Conservation (phyloP, 345 rosid species). For the Litchi chinensis region DNA sequence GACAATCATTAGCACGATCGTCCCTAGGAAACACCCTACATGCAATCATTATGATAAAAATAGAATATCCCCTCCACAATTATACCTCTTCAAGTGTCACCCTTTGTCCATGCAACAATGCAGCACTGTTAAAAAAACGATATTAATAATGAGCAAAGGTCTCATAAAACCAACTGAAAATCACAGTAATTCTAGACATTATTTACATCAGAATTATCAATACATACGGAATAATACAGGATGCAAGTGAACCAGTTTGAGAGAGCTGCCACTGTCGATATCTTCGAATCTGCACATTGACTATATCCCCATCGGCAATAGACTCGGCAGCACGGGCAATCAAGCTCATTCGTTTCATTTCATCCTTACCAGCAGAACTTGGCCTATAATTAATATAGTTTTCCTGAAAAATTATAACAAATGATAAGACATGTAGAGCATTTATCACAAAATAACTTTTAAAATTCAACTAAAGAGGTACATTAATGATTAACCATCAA, state of each 20-base stretch:
- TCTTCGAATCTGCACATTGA: slow-evolving; percentile 94
- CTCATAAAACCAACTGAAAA: slow-evolving; percentile 10
- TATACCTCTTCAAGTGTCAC: slow-evolving; percentile 82
- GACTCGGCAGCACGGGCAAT: slow-evolving; percentile 95
- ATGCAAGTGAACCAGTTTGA: slow-evolving; percentile 70
- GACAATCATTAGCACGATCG: background rate
- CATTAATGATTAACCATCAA: background rate
- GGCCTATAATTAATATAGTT: slow-evolving; percentile 93
- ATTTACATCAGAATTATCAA: slow-evolving; percentile 13
- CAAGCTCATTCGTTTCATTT: slow-evolving; percentile 68
- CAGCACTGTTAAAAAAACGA: slow-evolving; percentile 61
- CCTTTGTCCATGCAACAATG: slow-evolving; percentile 85
- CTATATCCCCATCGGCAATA: slow-evolving; percentile 85
- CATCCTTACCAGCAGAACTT: slow-evolving; percentile 69
- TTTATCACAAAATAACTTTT: slow-evolving; percentile 2
- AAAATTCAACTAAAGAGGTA: background rate
- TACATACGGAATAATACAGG: slow-evolving; percentile 91
- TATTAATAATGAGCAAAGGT: slow-evolving; percentile 13
- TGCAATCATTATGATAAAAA: background rate
- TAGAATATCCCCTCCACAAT: background rate
- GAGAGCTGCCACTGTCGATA: slow-evolving; percentile 96
- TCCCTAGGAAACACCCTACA: background rate
- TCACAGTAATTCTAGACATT: slow-evolving; percentile 4
- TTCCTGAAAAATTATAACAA: slow-evolving; percentile 57
- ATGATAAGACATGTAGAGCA: background rate